phyloP scores from a whole-genome alignment of 192 early-diverging fungal genomes.

The Bifiguratus adelaidae region DNA sequence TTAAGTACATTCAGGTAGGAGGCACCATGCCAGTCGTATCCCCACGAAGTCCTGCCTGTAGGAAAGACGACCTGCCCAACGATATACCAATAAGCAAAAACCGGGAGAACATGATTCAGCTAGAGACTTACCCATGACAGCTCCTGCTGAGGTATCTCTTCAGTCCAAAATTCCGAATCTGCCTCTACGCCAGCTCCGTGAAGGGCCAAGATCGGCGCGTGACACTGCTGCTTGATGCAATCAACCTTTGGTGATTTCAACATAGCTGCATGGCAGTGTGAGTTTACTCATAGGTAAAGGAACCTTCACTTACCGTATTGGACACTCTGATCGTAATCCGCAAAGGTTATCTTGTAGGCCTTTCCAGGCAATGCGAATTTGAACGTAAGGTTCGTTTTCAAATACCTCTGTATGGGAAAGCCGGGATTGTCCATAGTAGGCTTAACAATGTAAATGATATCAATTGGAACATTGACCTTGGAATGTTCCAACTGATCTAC shows the following conservation, averaged over 20 bases:
- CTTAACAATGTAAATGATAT: too few relatives aligned
- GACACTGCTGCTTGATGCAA: conserved; percentile 9
- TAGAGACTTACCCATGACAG: conserved; percentile 46
- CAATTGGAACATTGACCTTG: too few relatives aligned
- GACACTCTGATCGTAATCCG: conserved; percentile 52
- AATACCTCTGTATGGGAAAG: too few relatives aligned
- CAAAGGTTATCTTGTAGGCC: conserved; percentile 56
- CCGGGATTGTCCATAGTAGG: too few relatives aligned
- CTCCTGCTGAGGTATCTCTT: conserved; percentile 41
- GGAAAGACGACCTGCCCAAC: conserved; percentile 44
- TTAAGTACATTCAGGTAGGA: conserved; percentile 16
- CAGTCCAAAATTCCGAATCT: conserved; percentile 43
- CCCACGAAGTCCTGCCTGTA: conserved; percentile 64
- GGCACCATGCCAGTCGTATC: conserved; percentile 74
- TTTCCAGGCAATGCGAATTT: conserved; percentile 27
- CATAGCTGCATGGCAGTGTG: conserved; percentile 5
- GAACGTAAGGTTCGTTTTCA: too few relatives aligned
- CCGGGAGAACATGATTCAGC: neutral
- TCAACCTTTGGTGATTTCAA: conserved; percentile 24
- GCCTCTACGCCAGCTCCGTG: conserved; percentile 69
- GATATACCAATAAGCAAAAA: neutral
- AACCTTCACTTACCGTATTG: conserved; percentile 45
- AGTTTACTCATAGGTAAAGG: neutral
- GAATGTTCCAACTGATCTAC: too few relatives aligned
- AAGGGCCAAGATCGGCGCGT: conserved; percentile 46